Percentiles rank a stretch among this genome's conserved stretches.
These are phyloP conservation scores for Zasmidium citrigriseum DNA, from an alignment of 2,329 filamentous ascomycete genomes.

Conservation along the genomic window DNA sequence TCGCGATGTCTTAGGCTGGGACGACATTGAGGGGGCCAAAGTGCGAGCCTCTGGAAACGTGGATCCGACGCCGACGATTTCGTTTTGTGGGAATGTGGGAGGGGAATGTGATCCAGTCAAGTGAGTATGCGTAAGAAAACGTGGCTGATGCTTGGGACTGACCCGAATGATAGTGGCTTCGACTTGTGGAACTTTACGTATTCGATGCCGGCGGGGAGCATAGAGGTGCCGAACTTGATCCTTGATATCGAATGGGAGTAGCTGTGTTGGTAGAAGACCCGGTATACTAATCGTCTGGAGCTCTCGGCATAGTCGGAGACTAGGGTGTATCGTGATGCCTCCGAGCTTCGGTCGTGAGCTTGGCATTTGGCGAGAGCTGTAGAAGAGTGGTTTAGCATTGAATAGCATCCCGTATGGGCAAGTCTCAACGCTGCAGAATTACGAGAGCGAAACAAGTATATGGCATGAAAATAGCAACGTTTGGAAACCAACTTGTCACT, in stretches of 20 bases:
- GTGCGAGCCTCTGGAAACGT: conserved; percentile 15
- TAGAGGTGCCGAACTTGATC: conserved; percentile 14
- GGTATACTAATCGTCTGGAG: too few relatives aligned
- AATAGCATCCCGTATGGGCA: too few relatives aligned
- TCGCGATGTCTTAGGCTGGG: conserved; percentile 15
- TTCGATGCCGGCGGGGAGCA: conserved; percentile 16
- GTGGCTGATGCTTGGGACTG: neutral
- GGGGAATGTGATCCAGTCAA: conserved; percentile 19
- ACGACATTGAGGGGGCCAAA: conserved; percentile 13
- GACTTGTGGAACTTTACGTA: conserved; percentile 24
- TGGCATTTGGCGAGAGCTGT: too few relatives aligned
- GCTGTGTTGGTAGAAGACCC: too few relatives aligned
- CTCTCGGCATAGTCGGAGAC: too few relatives aligned
- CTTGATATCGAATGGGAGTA: conserved; percentile 17
- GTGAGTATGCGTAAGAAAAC: conserved; percentile 7
- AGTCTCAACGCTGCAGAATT: too few relatives aligned
- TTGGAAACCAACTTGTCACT: neutral
- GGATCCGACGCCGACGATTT: conserved; percentile 9
- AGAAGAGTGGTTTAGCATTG: too few relatives aligned
- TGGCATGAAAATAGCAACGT: neutral
- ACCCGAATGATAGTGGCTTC: conserved; percentile 14
- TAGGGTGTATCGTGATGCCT: too few relatives aligned
- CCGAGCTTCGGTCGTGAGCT: too few relatives aligned
- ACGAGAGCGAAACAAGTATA: neutral
- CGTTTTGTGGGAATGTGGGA: conserved; percentile 19